Conservation (phyloP, 139 green algal species). For the Coelastrella sp. region DNA sequence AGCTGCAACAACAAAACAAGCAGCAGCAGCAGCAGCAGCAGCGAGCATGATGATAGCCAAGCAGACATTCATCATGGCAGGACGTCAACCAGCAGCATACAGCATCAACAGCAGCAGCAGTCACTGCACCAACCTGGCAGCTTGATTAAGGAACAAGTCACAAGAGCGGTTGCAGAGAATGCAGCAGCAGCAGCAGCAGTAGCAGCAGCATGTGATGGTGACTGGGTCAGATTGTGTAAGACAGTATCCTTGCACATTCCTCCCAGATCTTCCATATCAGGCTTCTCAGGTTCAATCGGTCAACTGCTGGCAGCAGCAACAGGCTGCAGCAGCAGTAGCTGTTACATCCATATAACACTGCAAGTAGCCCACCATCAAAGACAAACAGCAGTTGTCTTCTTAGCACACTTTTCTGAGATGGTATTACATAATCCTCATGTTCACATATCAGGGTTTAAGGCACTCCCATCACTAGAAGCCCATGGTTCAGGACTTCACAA, state of each 20-base stretch:
- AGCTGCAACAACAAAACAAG: neutral
- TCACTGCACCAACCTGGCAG: too few species aligned
- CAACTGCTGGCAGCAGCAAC: constrained; percentile 26
- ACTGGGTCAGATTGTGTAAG: neutral
- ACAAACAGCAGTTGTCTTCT: neutral
- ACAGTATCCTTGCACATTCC: neutral
- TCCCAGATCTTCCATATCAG: neutral
- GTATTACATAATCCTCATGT: neutral
- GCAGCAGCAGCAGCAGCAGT: neutral
- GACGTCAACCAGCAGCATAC: too few species aligned
- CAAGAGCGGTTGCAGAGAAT: neutral
- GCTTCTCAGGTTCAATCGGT: neutral
- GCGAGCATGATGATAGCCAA: too few species aligned
- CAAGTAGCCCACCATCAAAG: neutral
- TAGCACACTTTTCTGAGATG: constrained; percentile 22
- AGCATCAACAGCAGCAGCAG: constrained; percentile 18
- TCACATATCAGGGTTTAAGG: neutral
- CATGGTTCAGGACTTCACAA: neutral
- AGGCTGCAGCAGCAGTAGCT: constrained; percentile 24
- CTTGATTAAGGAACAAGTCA: neutral
- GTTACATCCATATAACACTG: constrained; percentile 22
- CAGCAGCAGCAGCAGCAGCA: constrained; percentile 21
- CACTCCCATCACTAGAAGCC: neutral
- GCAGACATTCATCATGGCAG: too few species aligned
- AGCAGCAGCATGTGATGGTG: neutral